phyloP scores from a whole-genome alignment of 345 rosid genomes.

The Lumnitzera racemosa region DNA sequence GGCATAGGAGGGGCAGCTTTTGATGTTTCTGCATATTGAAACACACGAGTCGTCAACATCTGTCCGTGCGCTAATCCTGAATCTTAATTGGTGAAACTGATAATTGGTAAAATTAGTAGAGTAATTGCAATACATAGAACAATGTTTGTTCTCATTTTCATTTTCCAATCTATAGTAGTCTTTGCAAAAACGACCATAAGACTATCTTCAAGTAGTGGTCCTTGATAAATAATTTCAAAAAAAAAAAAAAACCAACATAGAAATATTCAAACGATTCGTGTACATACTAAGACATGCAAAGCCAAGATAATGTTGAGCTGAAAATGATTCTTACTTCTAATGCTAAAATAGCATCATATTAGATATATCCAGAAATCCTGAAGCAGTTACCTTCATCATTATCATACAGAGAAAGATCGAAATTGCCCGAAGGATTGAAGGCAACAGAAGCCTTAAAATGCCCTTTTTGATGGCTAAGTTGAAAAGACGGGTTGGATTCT shows the following conservation, averaged over 20 bases:
- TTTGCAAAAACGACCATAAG: background rate
- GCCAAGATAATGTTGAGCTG: background rate
- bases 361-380: background rate
- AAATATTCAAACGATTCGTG: background rate
- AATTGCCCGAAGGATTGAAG: constrained; percentile 83
- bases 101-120: too few relatives aligned
- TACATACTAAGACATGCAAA: background rate
- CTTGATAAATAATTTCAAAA: background rate
- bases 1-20: constrained; percentile 67
- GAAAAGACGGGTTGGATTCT: constrained; percentile 4
- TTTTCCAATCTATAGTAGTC: too few relatives aligned
- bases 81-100: too few relatives aligned
- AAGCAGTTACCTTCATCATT: constrained; percentile 36
- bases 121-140: too few relatives aligned
- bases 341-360: background rate
- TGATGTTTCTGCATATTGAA: constrained; percentile 33
- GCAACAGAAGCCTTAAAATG: constrained; percentile 49
- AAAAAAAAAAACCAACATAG: background rate
- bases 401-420: constrained; percentile 51
- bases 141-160: too few relatives aligned
- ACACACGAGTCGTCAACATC: background rate
- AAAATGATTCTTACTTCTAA: background rate
- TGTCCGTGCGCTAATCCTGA: too few relatives aligned
- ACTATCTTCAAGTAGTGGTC: background rate
- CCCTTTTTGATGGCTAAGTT: constrained; percentile 14